Evolutionary conservation across 1,284 basidiomycete genomes (phyloP), one percentile per base, ranked within the genome.

Genomic region (Cutaneotrichosporon sp.): DNA sequence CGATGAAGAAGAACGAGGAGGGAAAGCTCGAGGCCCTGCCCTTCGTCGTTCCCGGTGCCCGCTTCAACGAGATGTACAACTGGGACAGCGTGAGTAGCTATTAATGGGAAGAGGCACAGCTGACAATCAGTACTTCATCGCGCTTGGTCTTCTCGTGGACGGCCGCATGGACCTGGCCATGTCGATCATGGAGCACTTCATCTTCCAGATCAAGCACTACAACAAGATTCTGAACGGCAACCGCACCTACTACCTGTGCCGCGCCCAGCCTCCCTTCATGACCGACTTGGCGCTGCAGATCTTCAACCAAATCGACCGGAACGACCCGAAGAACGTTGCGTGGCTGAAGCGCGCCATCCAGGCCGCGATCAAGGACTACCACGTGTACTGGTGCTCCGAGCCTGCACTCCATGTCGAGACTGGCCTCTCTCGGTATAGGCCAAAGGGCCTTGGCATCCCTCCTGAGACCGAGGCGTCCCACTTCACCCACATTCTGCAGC

Each of bases 261-360:
- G 95, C 59, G 89, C 94, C 16, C 95, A 99, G 78, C 95, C 95
- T 33, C 95, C 95, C 0, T 99, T 99, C 88, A 84, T 99, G 54
- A 99, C 95, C 60, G 97, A 99, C 80, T 92, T 98, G 87, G 93
- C 95, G 0, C 84, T 98, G 34, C 97, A 98, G 78, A 95, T 98
- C 76, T 99, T 92, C 82, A 94, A 95, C 4, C 88, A 95, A 68
- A 82, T 89, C 64, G 86, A 87, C 36, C 87, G 86, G 60, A 97
- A 97, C 82, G 90, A 90, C 52, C 82, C 83, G 53, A 42, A 42
- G 38, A 42, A 42, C 38, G 18, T 42, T n/a, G 38, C 38, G 27
- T 99, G 95, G 94, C 85, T 99, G 56, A 95, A 93, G 79, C 87
- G 89, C 22, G 95, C 94, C 2, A 97, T 99, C 64, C 89, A 90